phyloP scores from a whole-genome alignment of 768 basidiomycete genomes.

The Boletus rubroflammeus region DNA sequence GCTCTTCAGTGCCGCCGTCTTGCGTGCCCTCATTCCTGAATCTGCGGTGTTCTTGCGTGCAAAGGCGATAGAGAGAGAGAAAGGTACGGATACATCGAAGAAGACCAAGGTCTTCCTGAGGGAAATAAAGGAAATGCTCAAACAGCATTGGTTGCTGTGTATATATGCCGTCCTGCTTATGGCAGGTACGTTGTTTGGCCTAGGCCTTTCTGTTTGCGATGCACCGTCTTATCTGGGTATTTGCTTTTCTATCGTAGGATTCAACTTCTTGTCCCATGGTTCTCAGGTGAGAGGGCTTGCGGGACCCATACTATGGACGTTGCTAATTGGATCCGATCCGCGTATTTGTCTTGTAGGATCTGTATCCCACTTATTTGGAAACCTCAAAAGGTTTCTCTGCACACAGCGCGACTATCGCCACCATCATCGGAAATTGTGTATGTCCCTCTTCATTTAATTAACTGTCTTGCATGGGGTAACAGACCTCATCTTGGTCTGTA shows the following conservation, averaged over 20 bases:
- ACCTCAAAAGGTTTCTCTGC: constrained; percentile 56
- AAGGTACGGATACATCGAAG: constrained; percentile 32
- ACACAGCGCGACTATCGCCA: constrained; percentile 64
- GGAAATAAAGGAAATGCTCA: constrained; percentile 76
- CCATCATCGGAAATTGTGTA: constrained; percentile 77
- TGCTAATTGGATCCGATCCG: not conserved
- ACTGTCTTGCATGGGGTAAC: not conserved
- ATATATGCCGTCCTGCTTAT: constrained; percentile 83
- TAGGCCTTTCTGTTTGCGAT: not conserved
- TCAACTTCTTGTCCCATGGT: constrained; percentile 78
- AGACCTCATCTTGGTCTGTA: constrained; percentile 6
- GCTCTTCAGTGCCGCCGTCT: constrained; percentile 60
- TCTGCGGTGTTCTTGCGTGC: constrained; percentile 70
- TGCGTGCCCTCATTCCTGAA: constrained; percentile 75
- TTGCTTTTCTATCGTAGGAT: constrained; percentile 38
- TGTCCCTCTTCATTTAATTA: constrained; percentile 13
- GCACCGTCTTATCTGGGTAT: not conserved
- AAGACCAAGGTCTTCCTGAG: constrained; percentile 71
- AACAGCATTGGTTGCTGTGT: constrained; percentile 75
- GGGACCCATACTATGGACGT: not conserved
- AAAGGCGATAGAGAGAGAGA: constrained; percentile 46
- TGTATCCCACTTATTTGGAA: constrained; percentile 78
- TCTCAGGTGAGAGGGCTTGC: constrained; percentile 43
- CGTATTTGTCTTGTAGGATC: constrained; percentile 39
- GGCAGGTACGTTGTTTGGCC: constrained; percentile 41